Conservation (phyloP, 805 yeast genomes). For the Pichia pseudocactophila region DNA sequence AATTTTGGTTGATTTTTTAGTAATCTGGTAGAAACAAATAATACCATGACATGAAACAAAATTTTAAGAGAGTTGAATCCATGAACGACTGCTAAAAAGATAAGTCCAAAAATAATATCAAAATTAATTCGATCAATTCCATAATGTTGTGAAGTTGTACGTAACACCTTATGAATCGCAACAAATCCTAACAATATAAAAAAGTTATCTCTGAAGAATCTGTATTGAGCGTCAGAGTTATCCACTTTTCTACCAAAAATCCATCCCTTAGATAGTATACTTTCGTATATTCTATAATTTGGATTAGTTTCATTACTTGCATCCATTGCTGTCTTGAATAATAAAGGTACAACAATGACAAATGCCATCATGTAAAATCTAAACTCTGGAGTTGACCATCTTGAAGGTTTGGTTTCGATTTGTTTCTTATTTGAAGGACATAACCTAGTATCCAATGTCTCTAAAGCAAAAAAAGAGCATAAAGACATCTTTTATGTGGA, state of each 20-base stretch:
- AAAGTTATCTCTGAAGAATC: slow-evolving; percentile 78
- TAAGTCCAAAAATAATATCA: slow-evolving; percentile 63
- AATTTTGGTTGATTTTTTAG: slow-evolving; percentile 25
- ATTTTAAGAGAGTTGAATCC: slow-evolving; percentile 68
- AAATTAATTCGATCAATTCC: slow-evolving; percentile 42
- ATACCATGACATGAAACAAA: slow-evolving; percentile 44
- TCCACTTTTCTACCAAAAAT: slow-evolving; percentile 83
- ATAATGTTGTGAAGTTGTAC: slow-evolving; percentile 30
- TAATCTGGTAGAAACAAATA: slow-evolving; percentile 41
- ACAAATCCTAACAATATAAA: slow-evolving; percentile 50
- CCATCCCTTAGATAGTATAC: slow-evolving; percentile 76
- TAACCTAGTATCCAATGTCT: slow-evolving; percentile 44
- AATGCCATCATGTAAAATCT: slow-evolving; percentile 56
- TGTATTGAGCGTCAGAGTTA: slow-evolving; percentile 83
- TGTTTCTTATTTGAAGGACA: slow-evolving; percentile 30
- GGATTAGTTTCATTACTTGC: slow-evolving; percentile 70
- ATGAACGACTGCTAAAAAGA: slow-evolving; percentile 66
- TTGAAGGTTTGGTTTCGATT: slow-evolving; percentile 32
- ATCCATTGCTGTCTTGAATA: slow-evolving; percentile 74
- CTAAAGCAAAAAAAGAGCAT: slow-evolving; percentile 29
- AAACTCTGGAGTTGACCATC: slow-evolving; percentile 77
- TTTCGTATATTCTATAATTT: slow-evolving; percentile 56
- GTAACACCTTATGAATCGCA: slow-evolving; percentile 41
- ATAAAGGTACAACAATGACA: slow-evolving; percentile 64
- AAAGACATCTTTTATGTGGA: slow-evolving; percentile 5